Percentiles rank a stretch among this genome's conserved stretches.
Conservation (phyloP, 1,284 basidiomycete species). For the Heterobasidion occidentale region DNA sequence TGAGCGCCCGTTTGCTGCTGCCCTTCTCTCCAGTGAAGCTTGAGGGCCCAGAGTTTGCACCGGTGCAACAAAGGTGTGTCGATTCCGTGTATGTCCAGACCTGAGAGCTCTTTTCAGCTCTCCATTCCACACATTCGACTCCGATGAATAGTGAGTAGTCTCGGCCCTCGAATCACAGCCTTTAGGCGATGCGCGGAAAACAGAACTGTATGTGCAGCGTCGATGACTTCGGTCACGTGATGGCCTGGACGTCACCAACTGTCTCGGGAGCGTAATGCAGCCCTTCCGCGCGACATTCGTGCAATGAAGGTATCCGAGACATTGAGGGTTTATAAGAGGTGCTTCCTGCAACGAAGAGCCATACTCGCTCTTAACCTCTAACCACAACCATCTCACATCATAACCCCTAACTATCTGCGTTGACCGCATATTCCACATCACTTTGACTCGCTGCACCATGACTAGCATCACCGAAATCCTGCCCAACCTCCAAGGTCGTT, state of each 20-base stretch:
- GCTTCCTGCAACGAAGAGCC: neutral
- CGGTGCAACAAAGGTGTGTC: too few species aligned
- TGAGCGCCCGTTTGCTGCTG: neutral
- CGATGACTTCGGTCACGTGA: neutral
- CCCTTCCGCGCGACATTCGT: neutral
- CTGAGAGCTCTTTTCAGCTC: too few species aligned
- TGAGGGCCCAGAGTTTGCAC: too few species aligned
- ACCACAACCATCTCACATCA: neutral
- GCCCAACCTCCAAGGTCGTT: conserved; percentile 6
- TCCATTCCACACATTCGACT: too few species aligned
- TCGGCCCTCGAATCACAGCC: too few species aligned
- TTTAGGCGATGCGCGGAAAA: too few species aligned
- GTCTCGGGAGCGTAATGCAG: neutral
- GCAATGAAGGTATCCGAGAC: neutral
- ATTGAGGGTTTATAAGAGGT: neutral
- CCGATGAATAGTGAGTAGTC: too few species aligned
- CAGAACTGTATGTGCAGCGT: neutral
- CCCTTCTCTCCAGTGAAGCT: too few species aligned
- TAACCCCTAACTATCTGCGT: neutral
- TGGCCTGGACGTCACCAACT: neutral
- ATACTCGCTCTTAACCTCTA: neutral
- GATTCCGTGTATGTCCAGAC: too few species aligned
- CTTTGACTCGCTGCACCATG: neutral
- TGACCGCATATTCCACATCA: neutral
- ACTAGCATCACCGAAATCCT: neutral